Percentiles rank a stretch among this genome's conserved stretches.
phyloP scores from a whole-genome alignment of 495 filamentous ascomycete species.

The Pseudotulostoma volvatum region DNA sequence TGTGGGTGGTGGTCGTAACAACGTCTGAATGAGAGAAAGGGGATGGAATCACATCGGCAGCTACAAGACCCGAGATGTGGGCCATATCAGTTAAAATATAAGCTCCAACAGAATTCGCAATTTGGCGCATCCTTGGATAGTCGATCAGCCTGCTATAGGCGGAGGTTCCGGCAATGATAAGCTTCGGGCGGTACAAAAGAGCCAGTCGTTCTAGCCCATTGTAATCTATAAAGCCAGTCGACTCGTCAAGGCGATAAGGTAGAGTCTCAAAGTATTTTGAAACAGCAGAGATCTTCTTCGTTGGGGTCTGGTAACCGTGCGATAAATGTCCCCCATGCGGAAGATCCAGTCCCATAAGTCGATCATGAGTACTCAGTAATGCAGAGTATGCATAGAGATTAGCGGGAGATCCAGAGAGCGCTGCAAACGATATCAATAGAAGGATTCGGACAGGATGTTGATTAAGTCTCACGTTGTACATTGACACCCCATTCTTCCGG shows the following conservation, averaged over 20 bases:
- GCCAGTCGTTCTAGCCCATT: slow-evolving; percentile 83
- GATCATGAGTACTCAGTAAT: slow-evolving; percentile 90
- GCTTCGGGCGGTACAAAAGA: slow-evolving; percentile 86
- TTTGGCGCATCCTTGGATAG: slow-evolving; percentile 91
- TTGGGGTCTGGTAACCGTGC: slow-evolving; percentile 93
- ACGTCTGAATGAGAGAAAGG: slow-evolving; percentile 92
- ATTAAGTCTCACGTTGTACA: slow-evolving; percentile 80
- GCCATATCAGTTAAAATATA: slow-evolving; percentile 98
- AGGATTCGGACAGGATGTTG: no score
- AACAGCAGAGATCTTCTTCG: slow-evolving; percentile 83
- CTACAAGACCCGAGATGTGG: slow-evolving; percentile 92
- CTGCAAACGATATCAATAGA: no score
- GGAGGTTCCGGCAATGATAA: slow-evolving; percentile 90
- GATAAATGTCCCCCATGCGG: slow-evolving; percentile 96
- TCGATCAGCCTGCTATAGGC: slow-evolving; percentile 98
- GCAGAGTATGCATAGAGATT: slow-evolving; percentile 99
- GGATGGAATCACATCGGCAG: slow-evolving; percentile 82
- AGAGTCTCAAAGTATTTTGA: slow-evolving; percentile 93
- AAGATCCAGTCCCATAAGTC: slow-evolving; percentile 93
- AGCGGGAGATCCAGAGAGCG: slow-evolving; percentile 46
- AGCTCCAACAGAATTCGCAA: slow-evolving; percentile 82
- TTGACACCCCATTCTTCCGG: slow-evolving; percentile 94
- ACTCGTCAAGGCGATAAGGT: slow-evolving; percentile 77
- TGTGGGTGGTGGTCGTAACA: slow-evolving; percentile 98
- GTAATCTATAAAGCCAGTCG: slow-evolving; percentile 97